Conservation (phyloP, 139 green algal genomes). For the Desmodesmus armatus region DNA sequence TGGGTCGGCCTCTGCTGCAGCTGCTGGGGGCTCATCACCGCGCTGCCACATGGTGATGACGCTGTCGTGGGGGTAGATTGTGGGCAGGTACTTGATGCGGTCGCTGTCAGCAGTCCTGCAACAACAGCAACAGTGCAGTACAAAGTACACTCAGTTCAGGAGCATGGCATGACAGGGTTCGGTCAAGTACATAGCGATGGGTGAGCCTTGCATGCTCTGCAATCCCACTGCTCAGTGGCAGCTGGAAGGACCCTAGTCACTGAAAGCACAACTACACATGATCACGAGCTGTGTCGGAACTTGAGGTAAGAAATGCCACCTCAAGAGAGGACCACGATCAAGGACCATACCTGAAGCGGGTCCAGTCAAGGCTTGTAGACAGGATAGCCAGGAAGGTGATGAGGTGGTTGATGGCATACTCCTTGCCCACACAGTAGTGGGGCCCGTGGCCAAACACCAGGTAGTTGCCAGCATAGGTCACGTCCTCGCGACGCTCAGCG, state of each 20-base stretch:
- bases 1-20: neutral
- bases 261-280: too few relatives aligned
- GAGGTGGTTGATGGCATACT: slow-evolving; percentile 91
- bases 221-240: too few relatives aligned
- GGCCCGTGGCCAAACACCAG: slow-evolving; percentile 88
- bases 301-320: too few relatives aligned
- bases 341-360: slow-evolving; percentile 14
- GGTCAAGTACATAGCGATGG: too few relatives aligned
- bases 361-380: slow-evolving; percentile 72
- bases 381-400: slow-evolving; percentile 81
- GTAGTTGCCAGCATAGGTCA: slow-evolving; percentile 79
- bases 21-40: neutral
- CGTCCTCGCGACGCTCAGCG: slow-evolving; percentile 82
- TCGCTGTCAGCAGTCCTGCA: slow-evolving; percentile 51
- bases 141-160: too few relatives aligned
- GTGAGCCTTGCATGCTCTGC: too few relatives aligned
- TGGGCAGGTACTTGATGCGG: slow-evolving; percentile 84
- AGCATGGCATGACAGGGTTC: too few relatives aligned
- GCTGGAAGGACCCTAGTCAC: too few relatives aligned
- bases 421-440: slow-evolving; percentile 89
- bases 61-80: slow-evolving; percentile 84
- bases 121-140: neutral
- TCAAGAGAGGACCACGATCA: neutral
- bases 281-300: too few relatives aligned
- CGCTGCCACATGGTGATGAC: slow-evolving; percentile 64